These are phyloP conservation scores for Pseudogymnoascus sp. DNA, from an alignment of 2,329 filamentous ascomycete species.

Conservation along the genomic window DNA sequence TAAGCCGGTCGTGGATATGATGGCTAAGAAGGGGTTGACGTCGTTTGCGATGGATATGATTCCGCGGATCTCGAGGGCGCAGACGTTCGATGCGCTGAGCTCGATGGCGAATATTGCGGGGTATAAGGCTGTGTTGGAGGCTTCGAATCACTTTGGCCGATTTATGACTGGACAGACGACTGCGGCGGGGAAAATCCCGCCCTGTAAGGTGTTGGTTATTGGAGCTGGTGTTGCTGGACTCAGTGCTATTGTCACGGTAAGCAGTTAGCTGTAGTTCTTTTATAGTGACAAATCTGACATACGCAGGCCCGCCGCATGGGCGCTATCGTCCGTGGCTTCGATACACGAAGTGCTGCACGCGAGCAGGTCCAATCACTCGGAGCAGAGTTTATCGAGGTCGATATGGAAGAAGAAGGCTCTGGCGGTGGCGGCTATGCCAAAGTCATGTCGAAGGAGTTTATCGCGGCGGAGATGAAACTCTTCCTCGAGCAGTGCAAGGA, in stretches of 20 bases:
- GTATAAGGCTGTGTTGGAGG: conserved; percentile 86
- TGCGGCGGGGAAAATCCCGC: conserved; percentile 81
- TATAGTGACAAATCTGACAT: conserved; percentile 11
- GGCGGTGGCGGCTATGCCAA: conserved; percentile 85
- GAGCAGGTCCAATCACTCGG: conserved; percentile 88
- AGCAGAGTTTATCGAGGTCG: conserved; percentile 83
- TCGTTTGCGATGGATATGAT: conserved; percentile 91
- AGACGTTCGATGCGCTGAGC: conserved; percentile 78
- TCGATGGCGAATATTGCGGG: conserved; percentile 94
- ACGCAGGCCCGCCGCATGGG: conserved; percentile 67
- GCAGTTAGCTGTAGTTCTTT: conserved; percentile 15
- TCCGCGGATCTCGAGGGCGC: conserved; percentile 79
- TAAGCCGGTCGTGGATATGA: conserved; percentile 62
- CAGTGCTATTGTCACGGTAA: conserved; percentile 73
- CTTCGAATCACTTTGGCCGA: conserved; percentile 80
- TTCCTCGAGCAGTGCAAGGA: conserved; percentile 83
- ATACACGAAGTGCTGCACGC: conserved; percentile 78
- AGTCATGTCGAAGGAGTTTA: conserved; percentile 90
- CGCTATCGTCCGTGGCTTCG: conserved; percentile 83
- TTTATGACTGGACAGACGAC: conserved; percentile 87
- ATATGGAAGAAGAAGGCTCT: conserved; percentile 75
- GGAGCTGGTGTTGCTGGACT: conserved; percentile 84
- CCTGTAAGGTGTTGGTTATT: conserved; percentile 84
- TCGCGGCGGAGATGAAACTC: conserved; percentile 86
- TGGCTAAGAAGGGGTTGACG: conserved; percentile 65